Evolutionary conservation across 2,329 filamentous ascomycete genomes (phyloP).

Genomic region (Zymoseptoria crescenta): DNA sequence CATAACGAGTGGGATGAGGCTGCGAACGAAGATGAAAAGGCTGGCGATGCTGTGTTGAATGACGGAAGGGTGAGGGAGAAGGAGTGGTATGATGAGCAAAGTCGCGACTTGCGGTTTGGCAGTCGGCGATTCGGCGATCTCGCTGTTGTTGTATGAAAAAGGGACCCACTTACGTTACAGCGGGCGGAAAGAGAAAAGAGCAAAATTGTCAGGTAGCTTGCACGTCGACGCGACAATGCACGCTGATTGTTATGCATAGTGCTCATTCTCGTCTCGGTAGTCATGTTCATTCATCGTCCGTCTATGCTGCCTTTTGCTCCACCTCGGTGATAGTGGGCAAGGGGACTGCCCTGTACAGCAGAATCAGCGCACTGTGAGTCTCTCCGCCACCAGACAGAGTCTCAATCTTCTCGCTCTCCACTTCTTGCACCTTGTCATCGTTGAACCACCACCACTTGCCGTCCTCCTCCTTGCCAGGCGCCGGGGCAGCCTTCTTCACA

Average conservation of each 20-base stretch:
- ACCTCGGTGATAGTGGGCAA: conserved; percentile 40
- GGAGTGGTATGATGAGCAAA: background rate
- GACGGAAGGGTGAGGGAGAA: background rate
- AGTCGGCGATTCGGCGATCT: background rate
- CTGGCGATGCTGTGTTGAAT: background rate
- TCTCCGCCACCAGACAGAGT: conserved; percentile 76
- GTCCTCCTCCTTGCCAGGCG: conserved; percentile 75
- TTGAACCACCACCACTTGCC: conserved; percentile 99
- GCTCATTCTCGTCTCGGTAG: background rate
- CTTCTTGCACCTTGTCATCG: conserved; percentile 92
- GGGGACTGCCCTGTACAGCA: conserved; percentile 68
- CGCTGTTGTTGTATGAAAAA: background rate
- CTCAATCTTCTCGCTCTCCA: conserved; percentile 83
- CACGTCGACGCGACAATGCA: background rate
- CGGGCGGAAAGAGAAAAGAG: background rate
- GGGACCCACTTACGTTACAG: background rate
- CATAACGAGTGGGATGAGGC: too few relatives aligned
- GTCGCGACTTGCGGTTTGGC: background rate
- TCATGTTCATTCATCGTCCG: background rate
- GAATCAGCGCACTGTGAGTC: conserved; percentile 72
- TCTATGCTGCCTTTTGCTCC: conserved; percentile 4
- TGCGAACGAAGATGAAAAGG: background rate
- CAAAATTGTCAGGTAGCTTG: background rate
- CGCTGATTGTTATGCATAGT: background rate
- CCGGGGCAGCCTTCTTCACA: conserved; percentile 83